phyloP scores from a whole-genome alignment of 495 filamentous ascomycete species.

The Elasticomyces elasticus region DNA sequence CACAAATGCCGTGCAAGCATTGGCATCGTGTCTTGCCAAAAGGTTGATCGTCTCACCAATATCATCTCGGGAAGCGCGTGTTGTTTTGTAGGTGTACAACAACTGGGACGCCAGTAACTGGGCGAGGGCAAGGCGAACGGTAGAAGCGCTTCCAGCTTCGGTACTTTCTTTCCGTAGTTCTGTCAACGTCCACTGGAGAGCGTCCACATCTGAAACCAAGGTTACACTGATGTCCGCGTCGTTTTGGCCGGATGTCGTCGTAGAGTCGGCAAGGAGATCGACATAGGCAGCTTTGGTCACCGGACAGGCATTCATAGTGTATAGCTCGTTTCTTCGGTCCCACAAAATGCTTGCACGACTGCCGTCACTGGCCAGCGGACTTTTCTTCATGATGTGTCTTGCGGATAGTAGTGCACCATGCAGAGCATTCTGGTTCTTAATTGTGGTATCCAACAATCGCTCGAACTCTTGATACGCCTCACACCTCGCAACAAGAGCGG shows the following conservation, averaged over 20 bases:
- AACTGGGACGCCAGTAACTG: neutral
- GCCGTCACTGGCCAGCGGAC: neutral
- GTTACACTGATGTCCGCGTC: neutral
- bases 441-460: conserved; percentile 37
- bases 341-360: neutral
- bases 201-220: neutral
- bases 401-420: conserved; percentile 53
- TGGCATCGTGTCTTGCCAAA: neutral
- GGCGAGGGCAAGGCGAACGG: neutral
- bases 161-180: neutral
- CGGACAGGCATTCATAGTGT: conserved; percentile 20
- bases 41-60: neutral
- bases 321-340: neutral
- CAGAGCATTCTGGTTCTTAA: conserved; percentile 45
- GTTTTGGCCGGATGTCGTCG: too few species aligned
- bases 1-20: neutral
- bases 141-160: neutral
- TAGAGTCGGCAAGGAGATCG: conserved; percentile 10
- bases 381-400: conserved; percentile 36
- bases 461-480: conserved; percentile 35
- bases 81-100: neutral
- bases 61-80: neutral
- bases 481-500: conserved; percentile 39
- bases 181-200: neutral
- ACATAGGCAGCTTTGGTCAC: conserved; percentile 28